Evolutionary conservation across 257 asterid species (phyloP), one percentile per base, ranked within the genome.

Genomic region (Rehmannia glutinosa): DNA sequence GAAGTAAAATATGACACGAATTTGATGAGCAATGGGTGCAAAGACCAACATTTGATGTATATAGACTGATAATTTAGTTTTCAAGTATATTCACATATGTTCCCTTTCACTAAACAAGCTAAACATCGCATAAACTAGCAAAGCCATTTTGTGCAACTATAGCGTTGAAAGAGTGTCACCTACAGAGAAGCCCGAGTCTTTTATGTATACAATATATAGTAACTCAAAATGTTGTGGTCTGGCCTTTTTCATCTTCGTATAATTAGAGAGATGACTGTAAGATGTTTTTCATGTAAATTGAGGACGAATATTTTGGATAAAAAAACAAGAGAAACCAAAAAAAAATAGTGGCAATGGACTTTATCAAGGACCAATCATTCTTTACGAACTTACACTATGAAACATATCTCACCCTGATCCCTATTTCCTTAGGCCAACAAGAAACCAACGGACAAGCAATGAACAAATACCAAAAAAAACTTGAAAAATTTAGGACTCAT

Each of bases 1-100:
- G n/a, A 25, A 60, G 39, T 16, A 49, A 55, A 20, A 49, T n/a
- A 65, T n/a, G 11, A 69, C 57, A 42, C 52, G 71, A 32, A 41
- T 23, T 13, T 2, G 30, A 30, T 25, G 24, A 72, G 39, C 21
- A 61, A 45, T 49, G 49, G 63, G 27, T 3, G 23, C 21, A 56
- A 2, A 15, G 41, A 20, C 52, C 35, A 8, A 25, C 57, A 66
- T 38, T 38, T 25, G 6, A 15, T 35, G 23, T 46, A 64, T 30
- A 63, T 41, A 73, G 36, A 56, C 35, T 35, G 51, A 23, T 42
- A 15, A n/a, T 35, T 12, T 38, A 43, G 36, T 58, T 52, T 6
- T 52, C 49, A 57, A 24, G 39, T 12, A 32, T 19, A 73, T 39
- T 9, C 33, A 24, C 5, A 50, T 8, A 45, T 21, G 15, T 9